phyloP scores from a whole-genome alignment of 768 basidiomycete species.

The Psilocybe subaeruginosa region DNA sequence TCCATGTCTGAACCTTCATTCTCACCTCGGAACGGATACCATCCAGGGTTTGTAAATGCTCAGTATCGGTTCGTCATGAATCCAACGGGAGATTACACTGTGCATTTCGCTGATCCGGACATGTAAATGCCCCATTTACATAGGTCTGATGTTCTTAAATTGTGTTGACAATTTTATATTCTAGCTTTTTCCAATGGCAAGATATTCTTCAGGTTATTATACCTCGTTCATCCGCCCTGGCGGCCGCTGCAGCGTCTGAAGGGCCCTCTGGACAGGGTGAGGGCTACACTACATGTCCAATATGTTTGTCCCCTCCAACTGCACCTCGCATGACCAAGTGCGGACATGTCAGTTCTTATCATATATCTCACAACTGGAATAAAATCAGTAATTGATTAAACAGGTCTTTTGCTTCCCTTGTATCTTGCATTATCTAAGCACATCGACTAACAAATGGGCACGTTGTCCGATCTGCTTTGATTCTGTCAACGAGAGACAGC shows the following conservation, averaged over 20 bases:
- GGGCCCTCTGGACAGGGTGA: slow-evolving; percentile 49
- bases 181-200: slow-evolving; percentile 93
- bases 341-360: slow-evolving; percentile 78
- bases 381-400: slow-evolving; percentile 13
- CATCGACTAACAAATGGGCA: slow-evolving; percentile 87
- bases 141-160: slow-evolving; percentile 4
- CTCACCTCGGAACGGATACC: not conserved
- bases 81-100: slow-evolving; percentile 88
- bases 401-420: slow-evolving; percentile 96
- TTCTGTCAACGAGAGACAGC: slow-evolving; percentile 85
- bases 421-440: slow-evolving; percentile 87
- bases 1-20: not conserved
- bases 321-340: slow-evolving; percentile 96
- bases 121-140: slow-evolving; percentile 62
- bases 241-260: slow-evolving; percentile 50
- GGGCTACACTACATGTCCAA: slow-evolving; percentile 83
- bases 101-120: slow-evolving; percentile 96
- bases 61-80: slow-evolving; percentile 97
- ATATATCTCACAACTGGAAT: slow-evolving; percentile 10
- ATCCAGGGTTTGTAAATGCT: slow-evolving; percentile 88
- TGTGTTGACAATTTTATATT: slow-evolving; percentile 12
- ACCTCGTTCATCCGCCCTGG: slow-evolving; percentile 77
- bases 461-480: slow-evolving; percentile 97
- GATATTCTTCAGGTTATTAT: slow-evolving; percentile 96
- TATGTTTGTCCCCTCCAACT: slow-evolving; percentile 89